Evolutionary conservation across 1,284 basidiomycete species (phyloP).

Genomic region (Ceratobasidium sp.): DNA sequence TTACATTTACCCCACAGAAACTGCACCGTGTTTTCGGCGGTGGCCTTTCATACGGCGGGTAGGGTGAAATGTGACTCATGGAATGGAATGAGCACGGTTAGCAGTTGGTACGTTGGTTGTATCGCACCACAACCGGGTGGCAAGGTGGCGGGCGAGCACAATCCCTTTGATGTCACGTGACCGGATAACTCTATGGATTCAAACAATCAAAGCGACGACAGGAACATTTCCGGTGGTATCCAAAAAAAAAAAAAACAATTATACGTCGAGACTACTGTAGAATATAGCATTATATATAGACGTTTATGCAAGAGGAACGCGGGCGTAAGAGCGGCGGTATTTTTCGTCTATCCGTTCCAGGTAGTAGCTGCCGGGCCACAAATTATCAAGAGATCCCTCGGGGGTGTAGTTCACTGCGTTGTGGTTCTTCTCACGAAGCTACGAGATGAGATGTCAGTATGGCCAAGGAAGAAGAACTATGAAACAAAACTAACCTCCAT

Average conservation of each 20-base stretch:
- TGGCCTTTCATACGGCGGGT: no score
- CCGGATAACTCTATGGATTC: conserved; percentile 26
- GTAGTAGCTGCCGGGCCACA: conserved; percentile 95
- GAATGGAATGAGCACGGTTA: no score
- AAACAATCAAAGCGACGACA: conserved; percentile 2
- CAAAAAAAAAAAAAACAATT: conserved; percentile 13
- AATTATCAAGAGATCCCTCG: conserved; percentile 84
- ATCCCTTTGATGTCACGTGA: conserved; percentile 1
- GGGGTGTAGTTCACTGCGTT: conserved; percentile 88
- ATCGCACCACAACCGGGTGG: no score
- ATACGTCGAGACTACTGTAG: not conserved
- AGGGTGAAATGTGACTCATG: no score
- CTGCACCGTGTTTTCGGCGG: not conserved
- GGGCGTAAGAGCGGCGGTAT: conserved; percentile 86
- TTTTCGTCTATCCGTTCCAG: conserved; percentile 90
- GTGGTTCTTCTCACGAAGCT: conserved; percentile 97
- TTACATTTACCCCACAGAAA: not conserved
- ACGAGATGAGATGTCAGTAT: conserved; percentile 25
- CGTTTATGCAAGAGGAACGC: conserved; percentile 43
- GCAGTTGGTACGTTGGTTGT: no score
- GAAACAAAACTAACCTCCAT: conserved; percentile 63
- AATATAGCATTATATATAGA: not conserved
- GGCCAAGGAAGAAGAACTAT: not conserved
- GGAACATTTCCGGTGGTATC: conserved; percentile 20
- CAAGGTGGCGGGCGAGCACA: not conserved